These are phyloP conservation scores for Paxillus rubicundulus DNA, from an alignment of 768 basidiomycete species.

Conservation along the genomic window DNA sequence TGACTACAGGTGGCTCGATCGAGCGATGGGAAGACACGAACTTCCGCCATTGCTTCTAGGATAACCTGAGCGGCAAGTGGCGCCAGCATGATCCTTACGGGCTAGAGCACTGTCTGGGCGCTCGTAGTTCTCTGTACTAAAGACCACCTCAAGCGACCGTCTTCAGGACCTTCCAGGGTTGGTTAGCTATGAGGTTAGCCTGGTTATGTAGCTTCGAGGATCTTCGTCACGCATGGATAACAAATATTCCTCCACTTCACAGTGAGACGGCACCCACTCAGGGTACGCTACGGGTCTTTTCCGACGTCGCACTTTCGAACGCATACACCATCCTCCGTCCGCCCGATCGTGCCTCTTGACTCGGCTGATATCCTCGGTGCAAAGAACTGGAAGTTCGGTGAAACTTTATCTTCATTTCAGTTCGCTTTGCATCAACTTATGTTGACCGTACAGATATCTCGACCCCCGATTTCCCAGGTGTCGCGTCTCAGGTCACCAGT, in stretches of 20 bases:
- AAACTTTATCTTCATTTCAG: slow-evolving; percentile 7
- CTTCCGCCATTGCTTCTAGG: slow-evolving; percentile 58
- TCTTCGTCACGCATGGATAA: neutral
- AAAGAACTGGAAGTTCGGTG: slow-evolving; percentile 55
- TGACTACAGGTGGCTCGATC: slow-evolving; percentile 55
- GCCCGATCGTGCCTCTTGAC: slow-evolving; percentile 39
- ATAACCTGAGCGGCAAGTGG: slow-evolving; percentile 64
- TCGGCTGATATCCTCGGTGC: slow-evolving; percentile 44
- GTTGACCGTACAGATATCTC: slow-evolving; percentile 39
- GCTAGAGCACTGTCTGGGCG: slow-evolving; percentile 55
- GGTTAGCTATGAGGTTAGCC: slow-evolving; percentile 65
- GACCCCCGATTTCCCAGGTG: slow-evolving; percentile 52
- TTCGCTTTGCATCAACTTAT: slow-evolving; percentile 21
- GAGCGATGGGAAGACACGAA: slow-evolving; percentile 71
- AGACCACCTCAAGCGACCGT: slow-evolving; percentile 51
- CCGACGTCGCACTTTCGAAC: slow-evolving; percentile 62
- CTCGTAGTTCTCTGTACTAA: slow-evolving; percentile 62
- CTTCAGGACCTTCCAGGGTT: slow-evolving; percentile 73
- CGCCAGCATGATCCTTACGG: slow-evolving; percentile 65
- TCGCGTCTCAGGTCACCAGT: slow-evolving; percentile 24
- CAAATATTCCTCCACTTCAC: neutral
- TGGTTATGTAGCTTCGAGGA: slow-evolving; percentile 3
- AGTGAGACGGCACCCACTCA: slow-evolving; percentile 67
- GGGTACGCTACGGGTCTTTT: slow-evolving; percentile 69
- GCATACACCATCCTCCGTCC: slow-evolving; percentile 71